Conservation (phyloP, 106 monocot species). For the Ottelia alismoides region DNA sequence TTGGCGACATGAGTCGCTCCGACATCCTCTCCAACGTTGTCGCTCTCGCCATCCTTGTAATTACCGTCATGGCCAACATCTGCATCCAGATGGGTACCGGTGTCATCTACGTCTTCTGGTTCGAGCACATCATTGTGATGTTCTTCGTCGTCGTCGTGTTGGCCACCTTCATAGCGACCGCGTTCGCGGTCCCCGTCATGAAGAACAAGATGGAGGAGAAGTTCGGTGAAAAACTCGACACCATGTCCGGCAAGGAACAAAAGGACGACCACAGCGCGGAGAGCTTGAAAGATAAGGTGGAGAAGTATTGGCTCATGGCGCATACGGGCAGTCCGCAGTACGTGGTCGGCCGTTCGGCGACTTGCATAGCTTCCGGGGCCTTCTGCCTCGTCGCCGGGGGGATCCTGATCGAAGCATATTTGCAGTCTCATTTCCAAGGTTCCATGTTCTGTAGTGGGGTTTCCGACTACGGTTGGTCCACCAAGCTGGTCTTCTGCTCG, state of each 20-base stretch:
- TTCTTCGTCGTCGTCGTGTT: slow-evolving; percentile 4
- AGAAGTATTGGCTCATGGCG: slow-evolving; percentile 14
- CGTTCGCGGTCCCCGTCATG: neutral
- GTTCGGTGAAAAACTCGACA: neutral
- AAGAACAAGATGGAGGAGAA: neutral
- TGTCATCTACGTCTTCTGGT: slow-evolving; percentile 10
- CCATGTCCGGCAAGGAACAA: neutral
- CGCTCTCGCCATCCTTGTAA: slow-evolving; percentile 13
- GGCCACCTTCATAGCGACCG: neutral
- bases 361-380: slow-evolving; percentile 9
- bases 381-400: slow-evolving; percentile 7
- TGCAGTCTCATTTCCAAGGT: neutral
- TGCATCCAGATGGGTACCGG: slow-evolving; percentile 9
- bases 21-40: slow-evolving; percentile 1
- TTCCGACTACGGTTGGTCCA: slow-evolving; percentile 8
- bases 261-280: neutral
- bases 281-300: neutral
- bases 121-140: slow-evolving; percentile 3
- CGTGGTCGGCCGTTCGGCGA: slow-evolving; percentile 11
- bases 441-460: neutral
- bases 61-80: slow-evolving; percentile 16
- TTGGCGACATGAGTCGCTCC: slow-evolving; percentile 4
- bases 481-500: neutral
- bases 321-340: slow-evolving; percentile 10
- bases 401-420: slow-evolving; percentile 1